Base-by-base conservation (phyloP, 106 monocot species). In the Vanilla planifolia region DNA sequence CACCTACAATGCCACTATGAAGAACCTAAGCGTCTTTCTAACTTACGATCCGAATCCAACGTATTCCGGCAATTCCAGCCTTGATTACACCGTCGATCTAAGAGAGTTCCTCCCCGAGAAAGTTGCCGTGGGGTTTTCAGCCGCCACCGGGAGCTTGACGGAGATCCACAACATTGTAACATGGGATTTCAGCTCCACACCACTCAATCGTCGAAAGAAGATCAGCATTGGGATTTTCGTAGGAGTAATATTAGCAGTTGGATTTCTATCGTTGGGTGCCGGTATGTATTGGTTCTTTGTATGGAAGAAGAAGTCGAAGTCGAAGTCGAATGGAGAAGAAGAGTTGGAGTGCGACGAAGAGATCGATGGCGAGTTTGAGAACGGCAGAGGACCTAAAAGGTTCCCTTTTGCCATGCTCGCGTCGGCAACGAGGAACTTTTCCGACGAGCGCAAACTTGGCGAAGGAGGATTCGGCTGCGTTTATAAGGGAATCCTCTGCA, bases 101-200 rank as follows among this genome's bases (percentile, higher is more conserved):
- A 62, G 63, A 2, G 26, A 69, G 32, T 16, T 70, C n/a, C 66
- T 88, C 4, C 76, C 88, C 16, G 67, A 65, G 5, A 33, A 47
- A 29, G 77, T 89, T 1, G 51, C 59, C 37, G 23, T 89, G 11
- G 80, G 88, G 3, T 89, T 89, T 60, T 80, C 88, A 14, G 89
- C 66, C 5, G 29, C 76, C 67, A 74, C 73, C 4, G 79, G 71
- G 4, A 13, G 4, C 3, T 16, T 2, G 0, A 16, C 50, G 7
- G 84, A 89, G 67, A 5, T 68, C 1, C 88, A 89, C 41, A 39
- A 39, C 13, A 66, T 89, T 17, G 21, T 80, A 16, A 77, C 76
- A 10, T 84, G 88, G 88, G 64, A 72, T 21, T 89, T 89, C 68
- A 59, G 29, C 51, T 77, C 89, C 13, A 66, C 28, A 30, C 11